These are phyloP conservation scores for Poa pratensis DNA, from an alignment of 176 grass and related monocot species.

Conservation along the genomic window DNA sequence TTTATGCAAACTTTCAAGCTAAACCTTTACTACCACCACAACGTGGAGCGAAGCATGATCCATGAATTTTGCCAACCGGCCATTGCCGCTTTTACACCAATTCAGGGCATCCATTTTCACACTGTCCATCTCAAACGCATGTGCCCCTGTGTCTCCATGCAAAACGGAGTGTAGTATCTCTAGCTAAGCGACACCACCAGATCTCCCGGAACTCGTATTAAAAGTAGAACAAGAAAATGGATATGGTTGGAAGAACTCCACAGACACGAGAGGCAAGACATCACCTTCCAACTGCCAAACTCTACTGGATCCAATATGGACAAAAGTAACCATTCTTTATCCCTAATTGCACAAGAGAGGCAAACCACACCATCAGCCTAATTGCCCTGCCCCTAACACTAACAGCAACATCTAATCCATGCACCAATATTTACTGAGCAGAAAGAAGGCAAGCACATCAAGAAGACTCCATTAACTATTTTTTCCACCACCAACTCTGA, in stretches of 20 bases:
- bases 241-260: too few relatives aligned
- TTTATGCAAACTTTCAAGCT: slow-evolving; percentile 5
- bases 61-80: slow-evolving; percentile 31
- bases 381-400: background rate
- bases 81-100: background rate
- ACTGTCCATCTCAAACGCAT: slow-evolving; percentile 12
- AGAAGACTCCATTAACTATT: too few relatives aligned
- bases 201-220: too few relatives aligned
- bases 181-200: too few relatives aligned
- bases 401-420: slow-evolving; percentile 12
- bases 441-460: too few relatives aligned
- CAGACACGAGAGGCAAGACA: too few relatives aligned
- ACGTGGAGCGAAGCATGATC: slow-evolving; percentile 42
- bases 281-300: too few relatives aligned
- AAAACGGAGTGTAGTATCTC: too few relatives aligned
- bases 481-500: slow-evolving; percentile 37
- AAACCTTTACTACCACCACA: slow-evolving; percentile 22
- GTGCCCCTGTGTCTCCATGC: too few relatives aligned
- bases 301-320: slow-evolving; percentile 30
- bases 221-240: too few relatives aligned
- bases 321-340: background rate
- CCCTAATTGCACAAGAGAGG: background rate
- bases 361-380: slow-evolving; percentile 9
- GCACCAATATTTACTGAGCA: too few relatives aligned
- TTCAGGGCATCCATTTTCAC: slow-evolving; percentile 12